Conservation (phyloP, 2,329 filamentous ascomycete genomes). For the Fragosphaeria purpurea region DNA sequence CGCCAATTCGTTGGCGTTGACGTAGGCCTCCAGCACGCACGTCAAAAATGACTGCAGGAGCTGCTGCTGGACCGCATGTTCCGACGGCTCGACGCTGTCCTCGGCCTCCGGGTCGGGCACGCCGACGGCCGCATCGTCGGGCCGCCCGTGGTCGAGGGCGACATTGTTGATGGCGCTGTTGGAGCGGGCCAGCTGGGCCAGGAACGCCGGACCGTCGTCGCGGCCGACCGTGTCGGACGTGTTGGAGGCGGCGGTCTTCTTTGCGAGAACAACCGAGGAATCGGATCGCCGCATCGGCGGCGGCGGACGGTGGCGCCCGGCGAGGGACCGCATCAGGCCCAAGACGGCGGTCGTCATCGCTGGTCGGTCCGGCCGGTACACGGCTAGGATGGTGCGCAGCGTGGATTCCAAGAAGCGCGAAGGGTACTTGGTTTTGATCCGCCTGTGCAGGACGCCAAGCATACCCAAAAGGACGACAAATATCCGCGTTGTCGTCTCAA, state of each 20-base stretch:
- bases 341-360: slow-evolving; percentile 62
- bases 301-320: slow-evolving; percentile 55
- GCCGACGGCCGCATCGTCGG: slow-evolving; percentile 42
- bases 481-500: slow-evolving; percentile 8
- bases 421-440: slow-evolving; percentile 68
- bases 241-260: background rate
- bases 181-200: slow-evolving; percentile 21
- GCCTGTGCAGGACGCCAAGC: slow-evolving; percentile 59
- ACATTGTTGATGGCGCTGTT: slow-evolving; percentile 28
- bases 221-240: background rate
- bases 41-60: slow-evolving; percentile 70
- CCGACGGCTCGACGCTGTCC: slow-evolving; percentile 41
- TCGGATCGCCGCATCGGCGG: slow-evolving; percentile 46
- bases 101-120: slow-evolving; percentile 55
- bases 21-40: slow-evolving; percentile 64
- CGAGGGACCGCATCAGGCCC: slow-evolving; percentile 59
- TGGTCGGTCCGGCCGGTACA: slow-evolving; percentile 53
- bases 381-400: slow-evolving; percentile 59
- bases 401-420: slow-evolving; percentile 70
- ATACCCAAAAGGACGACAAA: slow-evolving; percentile 11
- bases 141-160: slow-evolving; percentile 29
- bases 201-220: no score
- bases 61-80: slow-evolving; percentile 51
- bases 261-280: slow-evolving; percentile 3
- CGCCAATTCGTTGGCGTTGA: slow-evolving; percentile 48